Base-by-base conservation (phyloP, 805 yeast genomes). In the Hanseniaspora taiwanica region DNA sequence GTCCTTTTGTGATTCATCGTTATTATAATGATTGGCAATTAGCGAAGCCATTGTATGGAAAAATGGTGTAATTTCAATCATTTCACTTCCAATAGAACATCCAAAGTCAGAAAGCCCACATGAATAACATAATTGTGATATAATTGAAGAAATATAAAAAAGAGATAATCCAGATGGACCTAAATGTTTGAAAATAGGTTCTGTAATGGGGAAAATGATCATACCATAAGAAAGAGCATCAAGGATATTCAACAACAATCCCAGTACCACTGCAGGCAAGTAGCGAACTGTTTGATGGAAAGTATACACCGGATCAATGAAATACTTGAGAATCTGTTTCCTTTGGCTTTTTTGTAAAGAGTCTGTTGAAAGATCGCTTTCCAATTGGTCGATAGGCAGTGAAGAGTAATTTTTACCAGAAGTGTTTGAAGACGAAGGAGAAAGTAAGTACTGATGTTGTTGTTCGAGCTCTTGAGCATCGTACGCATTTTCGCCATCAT, bases 41-140 rank as follows among this genome's bases (percentile, higher is more conserved):
- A 78, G 65, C 21, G 72, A 65, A 1, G 96, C 96, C 94, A 91
- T 87, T 2, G 93, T 71, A 54, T 91, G 98, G 66, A 89, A 89
- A 58, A 91, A 91, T 2, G 98, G 98, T 2, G 96, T 94, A n/a
- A 91, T 85, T 58, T 91, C 98, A 48, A 91, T 91, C 98, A 91
- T 91, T 62, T 91, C 97, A 3, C 95, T 82, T 1, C 98, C 98
- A 35, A 89, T 76, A n/a, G 94, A 95, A 2, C 86, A 71, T 45
- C 75, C 76, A 63, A 91, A 89, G 7, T 83, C 81, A 13, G 95
- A 83, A 1, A 93, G 93, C 13, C 98, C 98, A 19, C 83, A 59
- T 0, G 96, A 86, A 55, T 74, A 87, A 5, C 85, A 82, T 46
- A 86, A 62, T 58, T 91, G 98, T 0, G 94, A 81, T 1, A 89